Evolutionary conservation across 306 rosid genomes (phyloP), one percentile per base, ranked within the genome.

Genomic region (Leucaena leucocephala): DNA sequence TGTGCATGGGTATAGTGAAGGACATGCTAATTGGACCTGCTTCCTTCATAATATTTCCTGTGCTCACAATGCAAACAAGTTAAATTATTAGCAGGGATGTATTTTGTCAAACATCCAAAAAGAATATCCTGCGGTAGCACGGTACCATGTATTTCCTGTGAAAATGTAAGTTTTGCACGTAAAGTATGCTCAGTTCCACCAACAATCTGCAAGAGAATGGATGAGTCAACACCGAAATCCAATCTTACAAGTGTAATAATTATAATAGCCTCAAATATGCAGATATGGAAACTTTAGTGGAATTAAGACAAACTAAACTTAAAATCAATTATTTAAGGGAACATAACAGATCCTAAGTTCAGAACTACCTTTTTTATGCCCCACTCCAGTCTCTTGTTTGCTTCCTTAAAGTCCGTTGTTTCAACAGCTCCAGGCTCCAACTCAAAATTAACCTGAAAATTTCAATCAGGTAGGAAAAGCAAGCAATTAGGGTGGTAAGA

Each of bases 1-100:
- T 96, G 82, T 87, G 85, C 97, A 96, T 93, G n/a, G 98, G 98
- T 73, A 96, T 89, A 39, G 92, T 86, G 86, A 93, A 96, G 72
- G 92, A 91, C 99, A 96, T 93, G 89, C 98, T 96, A 76, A 91
- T 84, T 77, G 98, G 98, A 75, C 98, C 99, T 39, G 96, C 95
- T 85, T 95, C 99, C 89, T 93, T 95, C 84, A 88, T 81, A 74
- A 95, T 86, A 80, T 91, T 95, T 85, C 97, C 99, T 93, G 86
- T 71, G 72, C 52, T 79, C 75, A 33, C 75, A 33, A 46, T 72
- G 74, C 64, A 65, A 81, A 78, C 7, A 68, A 12, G 61, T 71
- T 50, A 49, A 48, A 57, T 76, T 44, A 68, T 46, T 27, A 43
- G 45, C 48, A 40, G 55, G 3, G 46, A 69, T 22, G 22, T 33